Evolutionary conservation across 306 rosid genomes (phyloP).

Genomic region (Ochetophila trinervis): DNA sequence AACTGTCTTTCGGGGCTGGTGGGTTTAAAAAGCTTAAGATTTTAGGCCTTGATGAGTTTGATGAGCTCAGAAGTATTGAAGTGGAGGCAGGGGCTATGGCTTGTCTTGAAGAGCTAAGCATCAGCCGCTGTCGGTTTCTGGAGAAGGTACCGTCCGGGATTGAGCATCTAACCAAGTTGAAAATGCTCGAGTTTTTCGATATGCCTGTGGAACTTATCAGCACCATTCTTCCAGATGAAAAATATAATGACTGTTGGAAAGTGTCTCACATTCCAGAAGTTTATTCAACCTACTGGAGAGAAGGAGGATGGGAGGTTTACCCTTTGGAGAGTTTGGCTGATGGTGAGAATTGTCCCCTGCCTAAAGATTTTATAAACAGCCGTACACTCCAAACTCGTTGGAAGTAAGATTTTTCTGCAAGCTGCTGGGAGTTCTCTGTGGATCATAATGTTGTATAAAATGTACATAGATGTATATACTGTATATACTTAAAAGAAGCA

Average conservation of each 20-base stretch:
- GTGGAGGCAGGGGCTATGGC: slow-evolving; percentile 28
- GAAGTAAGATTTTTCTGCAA: slow-evolving; percentile 10
- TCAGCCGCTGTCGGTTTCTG: slow-evolving; percentile 22
- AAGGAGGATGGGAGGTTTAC: slow-evolving; percentile 32
- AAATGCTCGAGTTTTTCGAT: slow-evolving; percentile 30
- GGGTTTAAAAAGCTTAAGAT: slow-evolving; percentile 34
- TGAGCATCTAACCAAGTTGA: slow-evolving; percentile 25
- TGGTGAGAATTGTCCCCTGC: slow-evolving; percentile 35
- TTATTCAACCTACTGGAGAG: slow-evolving; percentile 32
- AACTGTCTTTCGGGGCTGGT: slow-evolving; percentile 23
- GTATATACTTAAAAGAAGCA: not conserved
- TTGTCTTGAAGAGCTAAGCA: slow-evolving; percentile 23
- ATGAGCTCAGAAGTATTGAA: slow-evolving; percentile 19
- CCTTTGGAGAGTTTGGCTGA: slow-evolving; percentile 27
- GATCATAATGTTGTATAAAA: not conserved
- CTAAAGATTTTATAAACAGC: slow-evolving; percentile 15
- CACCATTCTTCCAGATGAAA: slow-evolving; percentile 22
- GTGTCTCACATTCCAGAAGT: slow-evolving; percentile 31
- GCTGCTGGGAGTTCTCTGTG: not conserved
- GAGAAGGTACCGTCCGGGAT: slow-evolving; percentile 34
- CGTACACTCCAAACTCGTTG: slow-evolving; percentile 16
- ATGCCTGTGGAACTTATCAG: slow-evolving; percentile 30
- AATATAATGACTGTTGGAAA: slow-evolving; percentile 17
- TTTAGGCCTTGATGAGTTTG: slow-evolving; percentile 24
- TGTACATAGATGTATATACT: not conserved